Evolutionary conservation across 371 early-diverging fungal species (phyloP).

Genomic region (Umbelopsis sp.): DNA sequence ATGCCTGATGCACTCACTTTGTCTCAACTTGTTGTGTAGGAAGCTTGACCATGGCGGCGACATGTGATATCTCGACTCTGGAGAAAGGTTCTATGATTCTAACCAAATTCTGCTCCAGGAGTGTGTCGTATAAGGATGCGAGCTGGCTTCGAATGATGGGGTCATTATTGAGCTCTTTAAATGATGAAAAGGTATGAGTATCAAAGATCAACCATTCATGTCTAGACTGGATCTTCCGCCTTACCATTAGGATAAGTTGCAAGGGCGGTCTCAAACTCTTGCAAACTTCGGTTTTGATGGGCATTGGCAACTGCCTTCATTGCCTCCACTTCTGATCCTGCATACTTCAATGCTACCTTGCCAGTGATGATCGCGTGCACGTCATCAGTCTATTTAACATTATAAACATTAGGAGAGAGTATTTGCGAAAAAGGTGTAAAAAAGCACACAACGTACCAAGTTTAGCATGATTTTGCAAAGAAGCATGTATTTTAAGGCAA

Average conservation of each 20-base stretch:
- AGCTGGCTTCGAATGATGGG: slow-evolving; percentile 92
- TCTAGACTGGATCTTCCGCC: background rate
- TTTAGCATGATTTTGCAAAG: slow-evolving; percentile 98
- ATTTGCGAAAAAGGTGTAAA: background rate
- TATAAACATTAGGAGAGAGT: background rate
- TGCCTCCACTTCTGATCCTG: slow-evolving; percentile 83
- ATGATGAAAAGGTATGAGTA: background rate
- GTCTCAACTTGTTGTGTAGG: slow-evolving; percentile 91
- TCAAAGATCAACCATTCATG: background rate
- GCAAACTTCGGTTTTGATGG: slow-evolving; percentile 90
- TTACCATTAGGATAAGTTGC: slow-evolving; percentile 81
- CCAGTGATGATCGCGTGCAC: slow-evolving; percentile 84
- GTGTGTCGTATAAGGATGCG: slow-evolving; percentile 92
- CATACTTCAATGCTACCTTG: slow-evolving; percentile 80
- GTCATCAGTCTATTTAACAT: slow-evolving; percentile 71
- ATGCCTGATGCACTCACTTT: slow-evolving; percentile 55
- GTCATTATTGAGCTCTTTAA: slow-evolving; percentile 83
- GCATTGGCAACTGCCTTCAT: slow-evolving; percentile 95
- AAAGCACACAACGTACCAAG: slow-evolving; percentile 56
- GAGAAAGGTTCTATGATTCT: slow-evolving; percentile 98
- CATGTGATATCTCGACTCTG: slow-evolving; percentile 93
- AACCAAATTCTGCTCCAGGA: slow-evolving; percentile 96
- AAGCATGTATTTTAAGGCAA: slow-evolving; percentile 95
- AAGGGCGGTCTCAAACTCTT: slow-evolving; percentile 92
- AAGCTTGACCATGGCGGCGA: slow-evolving; percentile 91